Percentiles rank a stretch among this genome's conserved stretches.
These are phyloP conservation scores for Tylopilus vinaceipallidus DNA, from an alignment of 768 basidiomycete species.

Conservation along the genomic window DNA sequence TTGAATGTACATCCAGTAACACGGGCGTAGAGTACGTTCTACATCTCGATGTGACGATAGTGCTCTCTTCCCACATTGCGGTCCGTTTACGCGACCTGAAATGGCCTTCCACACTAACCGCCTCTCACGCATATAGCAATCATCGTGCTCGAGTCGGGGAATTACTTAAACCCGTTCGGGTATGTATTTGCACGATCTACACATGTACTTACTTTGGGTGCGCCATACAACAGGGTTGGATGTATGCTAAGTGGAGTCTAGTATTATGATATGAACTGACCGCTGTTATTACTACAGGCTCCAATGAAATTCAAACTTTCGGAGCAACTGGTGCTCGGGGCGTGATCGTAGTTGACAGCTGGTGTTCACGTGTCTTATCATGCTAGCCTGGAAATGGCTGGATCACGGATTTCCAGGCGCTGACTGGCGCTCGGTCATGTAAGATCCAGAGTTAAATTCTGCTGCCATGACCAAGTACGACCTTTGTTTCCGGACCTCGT, in stretches of 20 bases:
- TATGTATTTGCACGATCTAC: constrained; percentile 14
- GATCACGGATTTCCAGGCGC: constrained; percentile 31
- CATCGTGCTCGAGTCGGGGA: constrained; percentile 24
- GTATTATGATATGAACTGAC: constrained; percentile 10
- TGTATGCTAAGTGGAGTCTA: constrained; percentile 18
- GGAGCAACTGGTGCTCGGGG: constrained; percentile 34
- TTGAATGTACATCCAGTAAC: constrained; percentile 27
- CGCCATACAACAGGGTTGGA: constrained; percentile 23
- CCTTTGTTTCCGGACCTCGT: constrained; percentile 16
- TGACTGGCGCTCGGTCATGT: constrained; percentile 37
- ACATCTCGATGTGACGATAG: constrained; percentile 6
- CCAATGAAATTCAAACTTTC: constrained; percentile 38
- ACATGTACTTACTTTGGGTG: constrained; percentile 5
- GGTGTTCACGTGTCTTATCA: constrained; percentile 20
- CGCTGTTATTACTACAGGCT: constrained; percentile 26
- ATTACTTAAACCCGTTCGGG: constrained; percentile 32
- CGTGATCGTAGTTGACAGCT: constrained; percentile 25
- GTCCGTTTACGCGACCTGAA: constrained; percentile 23
- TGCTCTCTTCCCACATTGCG: constrained; percentile 8
- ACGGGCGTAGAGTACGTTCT: constrained; percentile 35
- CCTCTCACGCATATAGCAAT: constrained; percentile 25
- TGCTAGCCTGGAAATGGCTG: constrained; percentile 36
- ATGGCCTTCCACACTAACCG: constrained; percentile 34
- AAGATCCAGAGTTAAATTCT: constrained; percentile 30
- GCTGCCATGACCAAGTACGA: constrained; percentile 21